Evolutionary conservation across 2,329 filamentous ascomycete species (phyloP), one percentile per base, ranked within the genome.

Genomic region (Pseudopithomyces maydicus): DNA sequence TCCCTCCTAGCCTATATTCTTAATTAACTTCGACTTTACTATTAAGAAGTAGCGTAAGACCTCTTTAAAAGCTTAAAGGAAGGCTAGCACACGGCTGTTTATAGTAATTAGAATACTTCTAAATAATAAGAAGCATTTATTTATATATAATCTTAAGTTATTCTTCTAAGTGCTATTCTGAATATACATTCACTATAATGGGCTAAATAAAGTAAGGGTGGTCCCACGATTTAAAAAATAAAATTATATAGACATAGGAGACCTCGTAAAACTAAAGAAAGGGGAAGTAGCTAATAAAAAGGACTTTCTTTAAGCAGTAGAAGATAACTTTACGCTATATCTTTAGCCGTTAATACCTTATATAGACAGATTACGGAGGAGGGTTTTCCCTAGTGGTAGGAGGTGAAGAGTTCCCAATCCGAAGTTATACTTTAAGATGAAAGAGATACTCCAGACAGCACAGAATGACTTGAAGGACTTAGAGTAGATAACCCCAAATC

Each of bases 331-430:
- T 77, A 78, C 73, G 5, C 10, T 54, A 26, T 76, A 77, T 50
- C 79, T 77, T 58, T 46, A 72, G 54, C 63, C 74, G 29, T 65
- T 80, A 22, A 64, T 76, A 19, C 70, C 70, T 55, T 78, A 65
- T 64, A 65, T 80, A 10, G 79, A 78, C 53, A 66, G 57, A 57
- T 60, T 81, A 51, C 68, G 77, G 51, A 71, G 59, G 41, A 61
- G 54, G 2, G 68, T 78, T 6, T 79, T 78, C 61, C 73, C 71
- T 17, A 57, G 66, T 32, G 69, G 69, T 56, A 32, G 55, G 32
- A 57, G 19, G 23, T 57, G 50, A 54, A 54, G 38, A 19, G 50
- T 22, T 50, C 33, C 35, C 26, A 50, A 50, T 41, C 33, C n/a
- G 32, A 50, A 50, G 47, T 19, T 59, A 15, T 56, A 49, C 49